Evolutionary conservation across 2,329 filamentous ascomycete species (phyloP), one percentile per base, ranked within the genome.

Genomic region (Triangularia verruculosa): DNA sequence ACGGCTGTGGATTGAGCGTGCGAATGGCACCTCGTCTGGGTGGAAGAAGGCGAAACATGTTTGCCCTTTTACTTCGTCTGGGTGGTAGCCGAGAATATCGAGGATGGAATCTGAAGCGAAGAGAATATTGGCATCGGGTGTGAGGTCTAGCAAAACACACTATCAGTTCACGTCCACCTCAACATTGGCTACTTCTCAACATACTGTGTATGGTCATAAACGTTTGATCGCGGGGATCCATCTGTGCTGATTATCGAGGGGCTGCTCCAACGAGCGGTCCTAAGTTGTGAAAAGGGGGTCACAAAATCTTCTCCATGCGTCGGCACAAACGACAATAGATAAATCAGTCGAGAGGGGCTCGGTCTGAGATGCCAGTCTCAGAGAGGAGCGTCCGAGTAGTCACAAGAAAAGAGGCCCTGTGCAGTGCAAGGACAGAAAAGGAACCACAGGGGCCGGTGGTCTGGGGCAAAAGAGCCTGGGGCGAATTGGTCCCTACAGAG

Each of bases 161-260:
- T 6, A 64, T 67, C 57, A 68, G 68, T 47, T 59, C 55, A 34
- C 34, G 27, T n/a, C 25, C 39, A 43, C 52, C 55, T 51, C 47
- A n/a, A 51, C 39, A 27, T 54, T 27, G 13, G 15, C 7, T 30
- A 22, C 13, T 24, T 55, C 61, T 66, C 67, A 64, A 81, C 87
- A 79, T 78, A 91, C 92, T 92, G 74, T 95, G 92, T 74, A 96
- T 95, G 70, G 91, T 93, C 79, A 96, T 95, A 78, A 96, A 96
- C 30, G 92, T 95, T 70, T 90, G 90, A 77, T 93, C 90, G 89
- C 91, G 91, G 66, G 75, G 77, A 70, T 93, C 90, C 90, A 92
- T 91, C 68, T 73, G 75, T 72, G 67, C 65, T 67, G 65, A 64
- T 62, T 61, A 64, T 70, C 66, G 68, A 67, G 63, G 57, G 64